These are phyloP conservation scores for Chromera velia DNA, from an alignment of 73 alveolate species.

Conservation along the genomic window DNA sequence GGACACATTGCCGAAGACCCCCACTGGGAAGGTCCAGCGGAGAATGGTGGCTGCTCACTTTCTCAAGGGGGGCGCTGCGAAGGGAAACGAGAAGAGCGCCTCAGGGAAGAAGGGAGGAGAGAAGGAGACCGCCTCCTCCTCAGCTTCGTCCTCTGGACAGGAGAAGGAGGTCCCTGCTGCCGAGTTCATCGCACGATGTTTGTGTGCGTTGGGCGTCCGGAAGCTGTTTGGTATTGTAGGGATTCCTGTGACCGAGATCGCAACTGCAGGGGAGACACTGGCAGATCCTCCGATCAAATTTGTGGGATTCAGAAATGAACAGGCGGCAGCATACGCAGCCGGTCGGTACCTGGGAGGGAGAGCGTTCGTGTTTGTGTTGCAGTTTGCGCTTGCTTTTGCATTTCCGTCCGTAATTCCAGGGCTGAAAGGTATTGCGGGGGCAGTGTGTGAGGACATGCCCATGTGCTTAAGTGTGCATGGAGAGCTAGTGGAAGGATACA, in stretches of 20 bases:
- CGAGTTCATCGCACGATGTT: slow-evolving; percentile 39
- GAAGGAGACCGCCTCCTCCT: no score
- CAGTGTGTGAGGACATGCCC: no score
- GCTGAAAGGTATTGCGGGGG: no score
- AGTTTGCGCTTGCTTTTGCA: no score
- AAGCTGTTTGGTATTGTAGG: slow-evolving; percentile 72
- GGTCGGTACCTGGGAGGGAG: no score
- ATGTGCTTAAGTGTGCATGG: no score
- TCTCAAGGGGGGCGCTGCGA: no score
- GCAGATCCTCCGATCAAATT: slow-evolving; percentile 56
- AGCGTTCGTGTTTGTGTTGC: no score
- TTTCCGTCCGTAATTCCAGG: no score
- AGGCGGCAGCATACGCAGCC: slow-evolving; percentile 79
- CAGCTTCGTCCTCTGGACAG: background rate
- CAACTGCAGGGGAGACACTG: slow-evolving; percentile 56
- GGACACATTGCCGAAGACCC: background rate
- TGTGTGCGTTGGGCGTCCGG: slow-evolving; percentile 25
- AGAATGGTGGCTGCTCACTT: background rate
- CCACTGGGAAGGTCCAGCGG: background rate
- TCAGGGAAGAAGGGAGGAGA: no score
- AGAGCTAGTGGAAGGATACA: no score
- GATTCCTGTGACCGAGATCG: slow-evolving; percentile 71
- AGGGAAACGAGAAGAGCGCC: no score
- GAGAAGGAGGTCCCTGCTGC: slow-evolving; percentile 16
- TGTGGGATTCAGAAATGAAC: slow-evolving; percentile 74